A percentile compares a stretch with the other conserved stretches of the same genome.
Conservation (phyloP, 805 yeast genomes). For the Lipomyces yamanashiensis region DNA sequence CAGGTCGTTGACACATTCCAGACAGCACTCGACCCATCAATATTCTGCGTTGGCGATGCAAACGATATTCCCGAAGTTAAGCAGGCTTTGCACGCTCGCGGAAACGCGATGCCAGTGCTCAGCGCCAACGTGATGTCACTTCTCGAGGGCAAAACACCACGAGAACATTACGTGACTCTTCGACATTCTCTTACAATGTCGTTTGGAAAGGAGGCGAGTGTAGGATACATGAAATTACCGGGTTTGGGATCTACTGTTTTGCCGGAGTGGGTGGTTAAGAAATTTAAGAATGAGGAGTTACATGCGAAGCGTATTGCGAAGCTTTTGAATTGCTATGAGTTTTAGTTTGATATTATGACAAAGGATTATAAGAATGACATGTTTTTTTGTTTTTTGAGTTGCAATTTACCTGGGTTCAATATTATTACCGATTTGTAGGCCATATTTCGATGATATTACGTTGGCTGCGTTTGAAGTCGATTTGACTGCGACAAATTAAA, state of each 20-base stretch:
- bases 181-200: constrained; percentile 4
- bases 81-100: constrained; percentile 14
- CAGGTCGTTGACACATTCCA: constrained; percentile 8
- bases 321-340: neutral
- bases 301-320: constrained; percentile 1
- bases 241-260: neutral
- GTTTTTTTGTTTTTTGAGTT: too few relatives aligned
- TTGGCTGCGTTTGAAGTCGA: too few relatives aligned
- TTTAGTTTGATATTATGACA: too few relatives aligned
- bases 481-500: too few relatives aligned
- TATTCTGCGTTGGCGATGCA: constrained; percentile 23
- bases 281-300: constrained; percentile 10
- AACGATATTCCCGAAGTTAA: constrained; percentile 20
- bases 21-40: neutral
- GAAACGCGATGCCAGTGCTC: neutral
- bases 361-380: too few relatives aligned
- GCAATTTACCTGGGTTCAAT: too few relatives aligned
- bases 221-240: constrained; percentile 5
- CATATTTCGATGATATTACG: too few relatives aligned
- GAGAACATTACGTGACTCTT: neutral
- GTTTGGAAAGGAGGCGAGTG: neutral
- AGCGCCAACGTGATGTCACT: constrained; percentile 3
- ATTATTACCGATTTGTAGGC: too few relatives aligned
- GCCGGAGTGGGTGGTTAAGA: neutral
- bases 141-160: neutral